A percentile compares a stretch with the other conserved stretches of the same genome.
Evolutionary conservation across 1,139 yeast species (phyloP).

Genomic region (Insectozyma bohioensis): DNA sequence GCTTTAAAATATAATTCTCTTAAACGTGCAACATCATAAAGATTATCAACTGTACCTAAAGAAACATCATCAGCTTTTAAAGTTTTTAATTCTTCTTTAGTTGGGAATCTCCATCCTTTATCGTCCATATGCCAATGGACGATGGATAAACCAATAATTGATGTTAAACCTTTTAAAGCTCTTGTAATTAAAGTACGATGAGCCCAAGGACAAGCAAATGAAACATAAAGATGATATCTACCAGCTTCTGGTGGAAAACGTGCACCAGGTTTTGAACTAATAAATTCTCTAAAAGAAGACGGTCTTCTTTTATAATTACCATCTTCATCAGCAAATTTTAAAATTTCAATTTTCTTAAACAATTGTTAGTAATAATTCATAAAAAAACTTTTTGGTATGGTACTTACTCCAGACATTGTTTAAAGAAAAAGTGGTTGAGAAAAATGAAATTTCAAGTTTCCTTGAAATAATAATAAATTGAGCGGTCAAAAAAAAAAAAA

Average conservation of each 20-base stretch:
- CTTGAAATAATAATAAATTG: too few relatives aligned
- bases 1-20: slow-evolving; percentile 75
- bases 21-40: slow-evolving; percentile 59
- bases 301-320: slow-evolving; percentile 57
- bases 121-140: slow-evolving; percentile 88
- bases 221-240: slow-evolving; percentile 86
- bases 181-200: slow-evolving; percentile 81
- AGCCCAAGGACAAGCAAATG: slow-evolving; percentile 95
- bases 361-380: slow-evolving; percentile 4
- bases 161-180: slow-evolving; percentile 72
- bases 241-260: slow-evolving; percentile 70
- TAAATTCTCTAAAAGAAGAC: slow-evolving; percentile 52
- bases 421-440: background rate
- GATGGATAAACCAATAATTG: slow-evolving; percentile 63
- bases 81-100: slow-evolving; percentile 25
- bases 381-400: slow-evolving; percentile 2
- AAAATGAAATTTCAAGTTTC: background rate
- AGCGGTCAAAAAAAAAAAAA: slow-evolving; percentile 1
- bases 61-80: slow-evolving; percentile 35
- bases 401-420: slow-evolving; percentile 13
- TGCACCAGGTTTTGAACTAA: slow-evolving; percentile 60
- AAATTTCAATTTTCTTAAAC: slow-evolving; percentile 25
- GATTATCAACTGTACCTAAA: slow-evolving; percentile 65
- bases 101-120: slow-evolving; percentile 81
- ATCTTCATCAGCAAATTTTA: slow-evolving; percentile 47